Conservation (phyloP, 1,139 yeast species). For the Nakaseomyces kungkrabaensis region DNA sequence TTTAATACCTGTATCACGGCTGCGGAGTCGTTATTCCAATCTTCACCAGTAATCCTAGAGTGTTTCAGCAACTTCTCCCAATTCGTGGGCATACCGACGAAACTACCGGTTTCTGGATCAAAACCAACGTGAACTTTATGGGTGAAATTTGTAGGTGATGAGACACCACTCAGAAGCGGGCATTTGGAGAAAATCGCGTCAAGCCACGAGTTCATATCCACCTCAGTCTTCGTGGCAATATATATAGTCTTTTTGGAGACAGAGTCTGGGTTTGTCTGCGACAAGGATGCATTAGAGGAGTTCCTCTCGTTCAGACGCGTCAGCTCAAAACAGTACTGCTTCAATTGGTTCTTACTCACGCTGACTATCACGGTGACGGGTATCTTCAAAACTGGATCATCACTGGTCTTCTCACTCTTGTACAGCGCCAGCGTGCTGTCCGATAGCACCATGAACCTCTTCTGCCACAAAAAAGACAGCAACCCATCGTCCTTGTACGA, state of each 20-base stretch:
- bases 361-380: slow-evolving; percentile 45
- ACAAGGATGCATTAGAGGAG: not conserved
- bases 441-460: slow-evolving; percentile 62
- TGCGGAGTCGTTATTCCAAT: slow-evolving; percentile 74
- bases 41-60: slow-evolving; percentile 68
- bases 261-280: slow-evolving; percentile 8
- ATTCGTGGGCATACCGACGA: slow-evolving; percentile 65
- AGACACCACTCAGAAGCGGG: slow-evolving; percentile 65
- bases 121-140: slow-evolving; percentile 53
- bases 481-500: slow-evolving; percentile 83
- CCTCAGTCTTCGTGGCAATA: slow-evolving; percentile 63
- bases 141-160: slow-evolving; percentile 64
- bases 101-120: slow-evolving; percentile 58
- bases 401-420: slow-evolving; percentile 46
- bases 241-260: slow-evolving; percentile 48
- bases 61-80: slow-evolving; percentile 66
- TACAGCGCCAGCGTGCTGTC: slow-evolving; percentile 66
- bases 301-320: slow-evolving; percentile 37
- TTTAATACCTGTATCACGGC: slow-evolving; percentile 89
- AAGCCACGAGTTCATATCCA: slow-evolving; percentile 80
- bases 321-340: slow-evolving; percentile 67
- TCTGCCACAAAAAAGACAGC: slow-evolving; percentile 81
- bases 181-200: slow-evolving; percentile 81
- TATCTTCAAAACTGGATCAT: slow-evolving; percentile 37
- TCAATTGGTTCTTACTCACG: slow-evolving; percentile 51